Evolutionary conservation across 352 stramenopile species (phyloP), one percentile per base, ranked within the genome.

Genomic region (Phytopythium chamaehyphon): DNA sequence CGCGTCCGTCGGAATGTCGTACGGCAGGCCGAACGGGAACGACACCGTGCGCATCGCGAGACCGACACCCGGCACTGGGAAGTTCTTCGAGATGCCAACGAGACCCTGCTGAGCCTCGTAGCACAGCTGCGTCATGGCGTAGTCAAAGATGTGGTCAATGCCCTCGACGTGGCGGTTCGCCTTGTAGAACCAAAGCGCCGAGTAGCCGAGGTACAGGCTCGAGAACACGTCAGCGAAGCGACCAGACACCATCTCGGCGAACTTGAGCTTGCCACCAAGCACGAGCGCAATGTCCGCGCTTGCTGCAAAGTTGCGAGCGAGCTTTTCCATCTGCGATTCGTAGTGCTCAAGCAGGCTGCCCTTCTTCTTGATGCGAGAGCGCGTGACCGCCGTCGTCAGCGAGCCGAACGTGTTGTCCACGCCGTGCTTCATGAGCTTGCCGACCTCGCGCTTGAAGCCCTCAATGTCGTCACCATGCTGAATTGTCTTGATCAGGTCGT

Each of bases 221-320:
- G 93, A 97, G 58, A 99, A 92, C 12, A 97, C 94, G 76, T 99
- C 96, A 0, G 96, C 87, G 57, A 99, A 97, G 36, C 96, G 83
- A 22, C 96, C 96, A 64, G 96, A 98, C 28, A 98, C 81, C 75
- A 99, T 97, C 69, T 99, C 96, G 46, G 97, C 95, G 67, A 99
- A 99, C 76, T 99, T 99, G 26, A 99, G 81, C 61, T 97, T 96
- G 43, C 96, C 96, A 38, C 96, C 96, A 45, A 99, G 82, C 56
- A 97, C 96, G 31, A 99, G 87, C 57, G 95, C 94, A 15, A 99
- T 60, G 66, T 99, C 96, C 1, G 94, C 82, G 37, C 84, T 96
- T 58, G 98, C 75, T 18, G 96, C 96, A 76, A 99, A 99, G 72
- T 98, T 98, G 57, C 96, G 92, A 23, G 91, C 83, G 21, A 99